These are phyloP conservation scores for Lentinula lateritia DNA, from an alignment of 768 basidiomycete genomes.

Conservation along the genomic window DNA sequence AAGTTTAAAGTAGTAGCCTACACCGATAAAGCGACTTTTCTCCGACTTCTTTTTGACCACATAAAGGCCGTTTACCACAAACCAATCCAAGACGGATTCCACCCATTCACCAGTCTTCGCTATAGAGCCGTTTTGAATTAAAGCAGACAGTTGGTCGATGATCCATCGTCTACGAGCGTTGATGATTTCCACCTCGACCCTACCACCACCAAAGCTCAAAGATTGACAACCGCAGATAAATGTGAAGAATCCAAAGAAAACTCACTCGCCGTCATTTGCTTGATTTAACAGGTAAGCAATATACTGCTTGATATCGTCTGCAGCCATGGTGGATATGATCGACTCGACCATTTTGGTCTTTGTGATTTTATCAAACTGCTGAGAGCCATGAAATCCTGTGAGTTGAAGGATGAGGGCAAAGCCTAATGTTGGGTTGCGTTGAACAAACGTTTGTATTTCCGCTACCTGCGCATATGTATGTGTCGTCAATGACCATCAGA, in stretches of 20 bases:
- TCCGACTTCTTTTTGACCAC: constrained; percentile 65
- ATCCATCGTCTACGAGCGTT: constrained; percentile 73
- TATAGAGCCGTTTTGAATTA: constrained; percentile 74
- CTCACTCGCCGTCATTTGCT: constrained; percentile 42
- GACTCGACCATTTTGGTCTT: constrained; percentile 90
- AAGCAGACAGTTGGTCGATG: constrained; percentile 74
- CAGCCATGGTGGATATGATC: constrained; percentile 69
- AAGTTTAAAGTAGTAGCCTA: constrained; percentile 38
- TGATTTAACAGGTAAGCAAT: constrained; percentile 65
- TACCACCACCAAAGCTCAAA: not conserved
- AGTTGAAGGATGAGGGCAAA: constrained; percentile 83
- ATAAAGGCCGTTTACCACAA: constrained; percentile 79
- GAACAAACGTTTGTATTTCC: constrained; percentile 70
- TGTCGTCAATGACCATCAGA: not conserved
- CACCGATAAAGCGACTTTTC: constrained; percentile 46
- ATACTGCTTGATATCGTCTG: constrained; percentile 71
- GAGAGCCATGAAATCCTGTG: constrained; percentile 75
- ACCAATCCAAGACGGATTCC: constrained; percentile 70
- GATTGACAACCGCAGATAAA: not conserved
- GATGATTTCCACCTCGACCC: constrained; percentile 41
- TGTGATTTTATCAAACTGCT: constrained; percentile 88
- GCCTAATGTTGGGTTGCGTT: constrained; percentile 71
- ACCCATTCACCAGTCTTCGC: constrained; percentile 82
- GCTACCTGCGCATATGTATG: constrained; percentile 42
- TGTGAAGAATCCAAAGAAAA: constrained; percentile 19